Evolutionary conservation across 768 basidiomycete species (phyloP).

Genomic region (Lactifluus piperatus): DNA sequence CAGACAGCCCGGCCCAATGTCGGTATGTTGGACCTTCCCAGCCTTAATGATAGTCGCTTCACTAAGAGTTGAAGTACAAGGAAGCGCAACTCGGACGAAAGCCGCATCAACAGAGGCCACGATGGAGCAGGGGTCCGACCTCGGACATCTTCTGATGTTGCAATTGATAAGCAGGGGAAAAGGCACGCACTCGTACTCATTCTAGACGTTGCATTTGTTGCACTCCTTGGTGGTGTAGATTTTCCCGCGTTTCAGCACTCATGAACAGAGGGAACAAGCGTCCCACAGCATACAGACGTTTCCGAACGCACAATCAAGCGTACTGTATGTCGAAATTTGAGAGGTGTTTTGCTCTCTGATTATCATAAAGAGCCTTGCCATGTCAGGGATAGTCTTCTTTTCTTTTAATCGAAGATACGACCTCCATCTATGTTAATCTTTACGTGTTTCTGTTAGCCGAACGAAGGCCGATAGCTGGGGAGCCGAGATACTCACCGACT

Average conservation of each 20-base stretch:
- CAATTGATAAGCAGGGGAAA: neutral
- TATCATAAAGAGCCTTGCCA: neutral
- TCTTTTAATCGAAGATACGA: slow-evolving; percentile 9
- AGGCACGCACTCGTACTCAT: too few species aligned
- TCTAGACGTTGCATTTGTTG: neutral
- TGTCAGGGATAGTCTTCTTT: too few species aligned
- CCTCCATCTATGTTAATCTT: slow-evolving; percentile 18
- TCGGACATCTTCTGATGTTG: too few species aligned
- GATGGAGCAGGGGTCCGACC: too few species aligned
- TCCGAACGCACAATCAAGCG: neutral
- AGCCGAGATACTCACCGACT: slow-evolving; percentile 9
- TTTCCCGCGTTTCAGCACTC: neutral
- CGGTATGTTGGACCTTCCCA: too few species aligned
- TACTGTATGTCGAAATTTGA: neutral
- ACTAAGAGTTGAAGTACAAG: too few species aligned
- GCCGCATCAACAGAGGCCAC: too few species aligned
- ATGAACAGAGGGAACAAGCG: too few species aligned
- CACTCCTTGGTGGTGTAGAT: neutral
- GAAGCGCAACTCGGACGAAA: too few species aligned
- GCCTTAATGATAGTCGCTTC: too few species aligned
- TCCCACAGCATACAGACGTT: neutral
- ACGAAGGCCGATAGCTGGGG: neutral
- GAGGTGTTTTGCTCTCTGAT: neutral
- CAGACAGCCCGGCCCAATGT: too few species aligned
- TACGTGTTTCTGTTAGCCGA: neutral